These are phyloP conservation scores for Podospora fimiseda DNA, from an alignment of 495 filamentous ascomycete species.

Conservation along the genomic window DNA sequence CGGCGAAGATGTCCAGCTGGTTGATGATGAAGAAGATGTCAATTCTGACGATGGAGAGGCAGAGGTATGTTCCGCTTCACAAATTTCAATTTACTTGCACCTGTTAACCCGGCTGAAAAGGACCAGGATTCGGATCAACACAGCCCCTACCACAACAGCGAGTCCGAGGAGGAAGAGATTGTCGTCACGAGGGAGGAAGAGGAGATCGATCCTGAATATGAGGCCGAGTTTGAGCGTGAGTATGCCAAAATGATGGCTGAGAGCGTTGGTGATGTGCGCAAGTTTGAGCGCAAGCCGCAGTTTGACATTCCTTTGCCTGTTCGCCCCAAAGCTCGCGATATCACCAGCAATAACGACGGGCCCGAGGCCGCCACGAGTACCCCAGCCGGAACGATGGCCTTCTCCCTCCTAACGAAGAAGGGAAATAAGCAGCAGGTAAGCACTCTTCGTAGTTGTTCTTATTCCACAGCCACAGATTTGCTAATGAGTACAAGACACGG, in stretches of 20 bases:
- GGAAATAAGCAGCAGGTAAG: constrained; percentile 89
- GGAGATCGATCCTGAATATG: constrained; percentile 85
- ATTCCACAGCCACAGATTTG: background rate
- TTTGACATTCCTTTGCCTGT: constrained; percentile 95
- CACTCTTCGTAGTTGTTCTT: constrained; percentile 2
- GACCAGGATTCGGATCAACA: constrained; percentile 38
- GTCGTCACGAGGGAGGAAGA: constrained; percentile 85
- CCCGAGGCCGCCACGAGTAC: constrained; percentile 29
- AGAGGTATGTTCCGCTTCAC: constrained; percentile 29
- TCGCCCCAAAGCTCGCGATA: constrained; percentile 61
- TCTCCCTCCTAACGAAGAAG: constrained; percentile 91
- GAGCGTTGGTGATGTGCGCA: constrained; percentile 76
- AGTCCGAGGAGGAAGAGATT: constrained; percentile 78
- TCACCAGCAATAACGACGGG: constrained; percentile 28
- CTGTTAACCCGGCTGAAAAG: constrained; percentile 11
- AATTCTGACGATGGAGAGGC: constrained; percentile 46
- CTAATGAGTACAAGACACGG: constrained; percentile 57
- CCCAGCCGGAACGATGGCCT: constrained; percentile 65
- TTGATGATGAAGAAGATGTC: constrained; percentile 38
- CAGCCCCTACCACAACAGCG: constrained; percentile 45
- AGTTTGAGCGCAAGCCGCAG: constrained; percentile 86
- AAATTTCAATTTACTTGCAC: background rate
- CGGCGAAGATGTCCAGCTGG: constrained; percentile 35
- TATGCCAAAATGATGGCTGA: constrained; percentile 99
- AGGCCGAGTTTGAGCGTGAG: constrained; percentile 96